Evolutionary conservation across 306 rosid genomes (phyloP).

Genomic region (Rosa persica): DNA sequence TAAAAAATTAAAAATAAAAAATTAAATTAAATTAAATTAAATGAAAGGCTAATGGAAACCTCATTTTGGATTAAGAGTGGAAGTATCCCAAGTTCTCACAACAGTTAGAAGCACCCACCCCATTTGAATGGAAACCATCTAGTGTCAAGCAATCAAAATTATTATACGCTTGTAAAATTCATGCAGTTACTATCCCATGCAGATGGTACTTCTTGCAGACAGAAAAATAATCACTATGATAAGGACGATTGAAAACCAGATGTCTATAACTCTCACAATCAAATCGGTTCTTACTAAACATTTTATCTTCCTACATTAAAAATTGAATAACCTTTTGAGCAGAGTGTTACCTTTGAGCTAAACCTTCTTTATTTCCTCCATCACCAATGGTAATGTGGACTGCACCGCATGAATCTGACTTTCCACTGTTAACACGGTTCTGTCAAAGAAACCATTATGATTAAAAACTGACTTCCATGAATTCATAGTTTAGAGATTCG

Average conservation of each 20-base stretch:
- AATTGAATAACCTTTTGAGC: neutral
- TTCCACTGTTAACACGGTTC: slow-evolving; percentile 71
- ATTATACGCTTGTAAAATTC: neutral
- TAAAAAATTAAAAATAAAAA: no score
- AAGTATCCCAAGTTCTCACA: neutral
- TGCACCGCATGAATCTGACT: slow-evolving; percentile 69
- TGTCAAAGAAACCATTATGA: slow-evolving; percentile 25
- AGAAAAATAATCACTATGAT: neutral
- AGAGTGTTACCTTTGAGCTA: slow-evolving; percentile 57
- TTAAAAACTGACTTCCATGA: slow-evolving; percentile 11
- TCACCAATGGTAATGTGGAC: slow-evolving; percentile 91
- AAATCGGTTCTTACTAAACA: neutral
- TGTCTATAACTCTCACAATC: neutral
- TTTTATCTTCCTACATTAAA: neutral
- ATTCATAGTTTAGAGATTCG: neutral
- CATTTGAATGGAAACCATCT: neutral
- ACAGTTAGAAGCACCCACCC: neutral
- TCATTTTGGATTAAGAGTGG: neutral
- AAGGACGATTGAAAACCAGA: neutral
- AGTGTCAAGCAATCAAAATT: neutral
- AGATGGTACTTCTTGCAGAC: neutral
- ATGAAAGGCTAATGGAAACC: neutral
- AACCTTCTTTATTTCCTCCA: slow-evolving; percentile 92
- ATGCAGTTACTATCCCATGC: neutral
- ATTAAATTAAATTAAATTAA: no score